Base-by-base conservation (phyloP, 2,329 filamentous ascomycete genomes). In the Cytospora piceae region DNA sequence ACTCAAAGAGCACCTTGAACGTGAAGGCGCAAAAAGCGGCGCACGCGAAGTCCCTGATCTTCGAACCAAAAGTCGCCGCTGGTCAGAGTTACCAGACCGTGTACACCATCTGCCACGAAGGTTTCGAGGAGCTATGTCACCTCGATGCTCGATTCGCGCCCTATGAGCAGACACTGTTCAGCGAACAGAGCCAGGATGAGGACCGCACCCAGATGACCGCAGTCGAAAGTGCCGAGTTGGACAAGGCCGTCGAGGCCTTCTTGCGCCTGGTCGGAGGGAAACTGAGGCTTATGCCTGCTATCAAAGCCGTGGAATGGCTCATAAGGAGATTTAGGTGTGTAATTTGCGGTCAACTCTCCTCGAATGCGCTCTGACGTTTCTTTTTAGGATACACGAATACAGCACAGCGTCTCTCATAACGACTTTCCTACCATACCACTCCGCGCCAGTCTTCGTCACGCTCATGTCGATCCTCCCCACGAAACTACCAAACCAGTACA, bases 231-330 rank as follows among this genome's bases (percentile, higher is more conserved):
- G 84, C 87, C 70, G 90, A 93, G 74, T 82, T 99, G 64, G 87
- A 97, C 76, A 82, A 72, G 58, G 90, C 89, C 64, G 79, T 98
- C 64, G 91, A 96, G 72, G 85, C 87, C 17, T 99, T 98, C 74
- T 81, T 99, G 70, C 90, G 89, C 37, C 83, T 98, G 17, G 88
- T 91, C 14, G 90, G 92, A 27, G 87, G 89, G 31, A 86, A 90
- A 51, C 76, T 99, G 70, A 83, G 94, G 69, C 82, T 99, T 37
- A 93, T 90, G 80, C 94, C 95, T 51, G 93, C 92, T 0, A 87
- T 97, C 62, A 96, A 96, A 78, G 89, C 94, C 20, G 83, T 98
- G 46, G 96, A 99, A 80, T 99, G 95, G 95, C 84, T 99, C 56
- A 86, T 99, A 63, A 85, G 95, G 73, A 85, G 94, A 73, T 99